Base-by-base conservation (phyloP, 2,329 filamentous ascomycete genomes). In the Cyphellophora attinorum region DNA sequence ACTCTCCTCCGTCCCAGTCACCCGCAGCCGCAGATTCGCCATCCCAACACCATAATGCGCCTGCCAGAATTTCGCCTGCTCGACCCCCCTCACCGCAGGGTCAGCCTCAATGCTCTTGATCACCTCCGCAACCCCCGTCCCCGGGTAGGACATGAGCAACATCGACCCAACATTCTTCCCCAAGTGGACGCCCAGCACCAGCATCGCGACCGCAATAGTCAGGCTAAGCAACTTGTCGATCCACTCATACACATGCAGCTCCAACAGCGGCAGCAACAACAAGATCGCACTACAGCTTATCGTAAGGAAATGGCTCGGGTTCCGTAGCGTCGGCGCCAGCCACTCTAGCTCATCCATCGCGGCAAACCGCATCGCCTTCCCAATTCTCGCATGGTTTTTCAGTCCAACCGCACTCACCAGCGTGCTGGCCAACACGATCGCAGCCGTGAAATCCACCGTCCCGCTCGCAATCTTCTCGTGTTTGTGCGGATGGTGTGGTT, bases 1-100 rank as follows among this genome's bases (percentile, higher is more conserved):
- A 5, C 79, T 73, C 41, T 91, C 85, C 28, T 82, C 78, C 14
- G 37, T 41, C 4, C 79, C 80, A 39, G 62, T 55, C 16, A 94
- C 74, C 39, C 79, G 73, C 13, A 98, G 60, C 57, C 85, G 93
- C 46, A 98, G 58, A 54, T 93, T 95, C 6, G 91, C 91, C 81
- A 96, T 93, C 53, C 86, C 93, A 27, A 96, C 68, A 2, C 89
- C 88, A 56, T 96, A 95, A 60, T 98, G 91, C 11, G 95, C 91
- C 64, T 98, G 91, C 91, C 91, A 98, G 59, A 98, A 94, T 54
- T 86, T 79, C 2, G 88, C 89, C 52, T 95, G 88, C 38, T 95
- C 85, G 30, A 98, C 77, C 2, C 72, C 72, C 29, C 73, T 72
- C 16, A 96, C 77, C 36, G 73, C 72, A 2, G 82, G 76, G 50